Conservation (phyloP, 345 rosid genomes). For the Sisymbrium irio region DNA sequence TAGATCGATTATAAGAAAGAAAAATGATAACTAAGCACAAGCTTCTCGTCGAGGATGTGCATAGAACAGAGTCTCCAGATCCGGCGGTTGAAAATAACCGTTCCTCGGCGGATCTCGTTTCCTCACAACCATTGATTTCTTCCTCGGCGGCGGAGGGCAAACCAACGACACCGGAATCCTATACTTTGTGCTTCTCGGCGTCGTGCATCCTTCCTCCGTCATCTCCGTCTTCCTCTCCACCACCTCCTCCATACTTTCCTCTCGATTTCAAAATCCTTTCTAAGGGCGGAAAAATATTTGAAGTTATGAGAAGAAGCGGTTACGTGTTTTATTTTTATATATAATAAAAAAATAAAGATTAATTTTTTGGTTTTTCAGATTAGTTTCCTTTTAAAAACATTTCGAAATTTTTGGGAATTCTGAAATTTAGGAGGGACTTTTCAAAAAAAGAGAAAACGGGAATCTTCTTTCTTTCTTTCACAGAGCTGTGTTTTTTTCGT, state of each 20-base stretch:
- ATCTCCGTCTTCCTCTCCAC: conserved; percentile 18
- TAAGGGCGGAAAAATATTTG: neutral
- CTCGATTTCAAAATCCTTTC: neutral
- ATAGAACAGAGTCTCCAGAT: conserved; percentile 57
- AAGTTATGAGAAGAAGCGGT: conserved; percentile 31
- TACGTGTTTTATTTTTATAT: conserved; percentile 13
- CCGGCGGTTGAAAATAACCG: conserved; percentile 71
- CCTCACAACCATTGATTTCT: conserved; percentile 40
- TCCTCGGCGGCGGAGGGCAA: conserved; percentile 72
- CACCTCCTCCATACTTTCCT: conserved; percentile 31
- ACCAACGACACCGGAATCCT: conserved; percentile 45
- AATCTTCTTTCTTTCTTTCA: conserved; percentile 8
- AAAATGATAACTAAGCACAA: conserved; percentile 33
- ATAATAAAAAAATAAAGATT: neutral
- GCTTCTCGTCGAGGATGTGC: conserved; percentile 39
- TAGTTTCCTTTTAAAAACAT: neutral
- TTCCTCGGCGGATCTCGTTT: conserved; percentile 54
- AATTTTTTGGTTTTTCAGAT: neutral
- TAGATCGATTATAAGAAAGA: neutral
- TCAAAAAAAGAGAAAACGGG: neutral
- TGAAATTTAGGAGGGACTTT: conserved; percentile 26
- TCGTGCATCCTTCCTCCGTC: conserved; percentile 51
- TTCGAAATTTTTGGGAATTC: conserved; percentile 8
- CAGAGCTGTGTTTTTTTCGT: conserved; percentile 18
- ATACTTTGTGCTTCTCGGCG: conserved; percentile 50